Base-by-base conservation (phyloP, 2,329 filamentous ascomycete genomes). In the Apiospora koreana region DNA sequence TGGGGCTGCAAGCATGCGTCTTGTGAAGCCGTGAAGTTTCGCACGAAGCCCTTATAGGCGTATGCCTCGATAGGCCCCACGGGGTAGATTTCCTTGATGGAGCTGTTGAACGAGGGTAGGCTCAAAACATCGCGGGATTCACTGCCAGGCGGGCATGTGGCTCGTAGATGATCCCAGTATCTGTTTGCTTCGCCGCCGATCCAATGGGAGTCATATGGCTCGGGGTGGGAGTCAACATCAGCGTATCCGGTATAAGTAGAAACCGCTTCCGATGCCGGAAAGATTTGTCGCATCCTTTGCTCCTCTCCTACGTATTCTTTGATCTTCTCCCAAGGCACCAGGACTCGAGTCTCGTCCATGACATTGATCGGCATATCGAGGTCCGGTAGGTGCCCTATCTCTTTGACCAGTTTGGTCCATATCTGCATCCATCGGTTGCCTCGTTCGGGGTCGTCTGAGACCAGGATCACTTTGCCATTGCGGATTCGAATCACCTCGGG, bases 281-380 rank as follows among this genome's bases (percentile, higher is more conserved):
- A 78, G 68, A 89, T 80, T 12, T 74, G 76, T 69, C 87, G 83
- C 62, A 75, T 81, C 43, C 79, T 77, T 69, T 80, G 79, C 75
- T 89, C 89, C 65, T 82, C 80, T 9, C 79, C 79, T 12, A 91
- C 82, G 66, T 88, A 80, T 38, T 80, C 80, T 41, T 86, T 82
- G 70, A 92, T 85, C n/a, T 86, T 82, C 69, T 91, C 85, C 80
- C 85, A 89, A 14, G 87, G 85, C 5, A 90, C 87, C 41, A 91
- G 79, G 18, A 92, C 78, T n/a, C 90, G 84, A 41, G 89, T 86
- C 76, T 92, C 89, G 76, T 92, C 89, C 80, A 90, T 84, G 68
- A 85, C 83, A 75, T 92, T 92, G 80, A 92, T 88, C 14, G 89
- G 86, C 82, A 92, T 90, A 76, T 92, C 89, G 76, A 92, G 87